Evolutionary conservation across 257 asterid genomes (phyloP).

Genomic region (Solanum chilense): DNA sequence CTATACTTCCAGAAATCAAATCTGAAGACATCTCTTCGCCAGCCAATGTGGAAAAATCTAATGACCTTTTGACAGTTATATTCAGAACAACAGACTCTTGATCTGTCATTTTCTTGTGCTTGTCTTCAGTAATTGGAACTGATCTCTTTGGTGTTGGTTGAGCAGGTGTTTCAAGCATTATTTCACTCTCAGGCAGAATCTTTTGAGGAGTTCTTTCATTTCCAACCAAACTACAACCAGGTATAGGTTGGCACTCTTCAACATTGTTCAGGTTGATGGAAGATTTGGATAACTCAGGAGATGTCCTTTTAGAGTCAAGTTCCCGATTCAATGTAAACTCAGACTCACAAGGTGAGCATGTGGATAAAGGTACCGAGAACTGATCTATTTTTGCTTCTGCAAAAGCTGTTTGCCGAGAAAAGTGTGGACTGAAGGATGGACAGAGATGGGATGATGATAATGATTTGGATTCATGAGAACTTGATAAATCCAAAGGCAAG

Average conservation of each 20-base stretch:
- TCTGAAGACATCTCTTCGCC: conserved; percentile 8
- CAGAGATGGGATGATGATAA: conserved; percentile 45
- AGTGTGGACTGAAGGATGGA: conserved; percentile 28
- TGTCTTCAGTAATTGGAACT: conserved; percentile 48
- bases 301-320: conserved; percentile 10
- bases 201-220: conserved; percentile 57
- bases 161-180: conserved; percentile 57
- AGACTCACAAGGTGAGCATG: conserved; percentile 18
- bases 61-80: conserved; percentile 55
- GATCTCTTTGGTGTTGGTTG: conserved; percentile 62
- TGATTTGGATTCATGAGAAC: conserved; percentile 19
- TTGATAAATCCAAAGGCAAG: conserved; percentile 14
- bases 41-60: conserved; percentile 38
- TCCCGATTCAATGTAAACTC: conserved; percentile 16
- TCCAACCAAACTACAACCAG: conserved; percentile 1
- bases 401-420: conserved; percentile 20
- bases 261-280: neutral
- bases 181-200: conserved; percentile 18
- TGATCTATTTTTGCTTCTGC: conserved; percentile 23
- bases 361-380: conserved; percentile 1
- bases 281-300: conserved; percentile 18
- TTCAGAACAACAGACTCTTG: conserved; percentile 28
- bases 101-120: conserved; percentile 28
- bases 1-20: neutral
- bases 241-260: neutral